Evolutionary conservation across 257 asterid genomes (phyloP).

Genomic region (Capsicum baccatum): DNA sequence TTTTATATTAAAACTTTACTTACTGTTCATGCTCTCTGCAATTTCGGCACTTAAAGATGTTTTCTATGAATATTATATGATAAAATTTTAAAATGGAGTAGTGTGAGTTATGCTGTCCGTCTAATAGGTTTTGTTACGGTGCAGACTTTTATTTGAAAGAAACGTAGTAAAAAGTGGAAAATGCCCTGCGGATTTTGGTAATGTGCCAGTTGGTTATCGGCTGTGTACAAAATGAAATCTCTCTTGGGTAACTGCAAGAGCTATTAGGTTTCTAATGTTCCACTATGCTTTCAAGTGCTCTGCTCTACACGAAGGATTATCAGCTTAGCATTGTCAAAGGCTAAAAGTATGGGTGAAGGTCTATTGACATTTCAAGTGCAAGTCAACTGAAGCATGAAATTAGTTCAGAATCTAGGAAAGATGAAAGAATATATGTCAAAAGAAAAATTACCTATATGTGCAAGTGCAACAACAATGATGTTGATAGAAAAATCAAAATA

Average conservation of each 20-base stretch:
- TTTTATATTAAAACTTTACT: not conserved
- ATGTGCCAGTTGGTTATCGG: not conserved
- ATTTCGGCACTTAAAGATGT: not conserved
- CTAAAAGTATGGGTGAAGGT: not conserved
- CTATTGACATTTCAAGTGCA: not conserved
- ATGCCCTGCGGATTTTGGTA: not conserved
- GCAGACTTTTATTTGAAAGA: not conserved
- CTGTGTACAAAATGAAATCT: not conserved
- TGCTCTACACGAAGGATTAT: not conserved
- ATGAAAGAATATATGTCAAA: not conserved
- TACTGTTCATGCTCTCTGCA: not conserved
- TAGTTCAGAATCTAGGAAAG: not conserved
- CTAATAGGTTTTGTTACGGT: not conserved
- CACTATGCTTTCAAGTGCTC: not conserved
- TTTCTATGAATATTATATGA: not conserved
- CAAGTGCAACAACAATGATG: not conserved
- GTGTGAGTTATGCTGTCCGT: not conserved
- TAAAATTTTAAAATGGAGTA: not conserved
- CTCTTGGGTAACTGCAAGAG: conserved; percentile 12
- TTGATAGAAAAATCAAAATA: not conserved
- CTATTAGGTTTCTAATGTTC: not conserved
- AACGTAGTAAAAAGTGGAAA: not conserved
- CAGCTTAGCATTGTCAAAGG: not conserved
- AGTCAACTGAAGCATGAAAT: not conserved
- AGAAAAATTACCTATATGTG: not conserved